These are phyloP conservation scores for Hypoxylon fuscum DNA, from an alignment of 495 filamentous ascomycete species.

Conservation along the genomic window DNA sequence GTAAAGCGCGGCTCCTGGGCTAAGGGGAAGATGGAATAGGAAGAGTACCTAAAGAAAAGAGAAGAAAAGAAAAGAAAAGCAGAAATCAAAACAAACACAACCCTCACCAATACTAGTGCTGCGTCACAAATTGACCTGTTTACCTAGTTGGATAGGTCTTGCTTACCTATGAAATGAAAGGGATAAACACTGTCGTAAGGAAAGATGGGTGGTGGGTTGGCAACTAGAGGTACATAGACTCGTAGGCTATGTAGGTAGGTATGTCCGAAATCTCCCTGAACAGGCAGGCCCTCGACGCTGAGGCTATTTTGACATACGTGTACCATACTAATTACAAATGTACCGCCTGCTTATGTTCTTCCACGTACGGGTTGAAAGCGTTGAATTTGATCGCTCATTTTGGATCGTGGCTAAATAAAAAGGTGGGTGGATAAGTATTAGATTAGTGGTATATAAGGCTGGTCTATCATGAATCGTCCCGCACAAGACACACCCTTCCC, in stretches of 20 bases:
- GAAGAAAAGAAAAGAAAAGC: background rate
- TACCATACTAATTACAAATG: too few species aligned
- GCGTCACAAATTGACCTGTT: background rate
- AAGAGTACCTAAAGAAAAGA: background rate
- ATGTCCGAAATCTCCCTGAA: background rate
- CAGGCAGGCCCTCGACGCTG: too few species aligned
- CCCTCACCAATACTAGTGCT: too few species aligned
- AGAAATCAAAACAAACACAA: background rate
- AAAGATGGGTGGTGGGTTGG: too few species aligned
- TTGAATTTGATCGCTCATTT: too few species aligned
- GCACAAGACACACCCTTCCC: slow-evolving; percentile 28
- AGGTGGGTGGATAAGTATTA: slow-evolving; percentile 35
- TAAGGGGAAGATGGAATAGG: slow-evolving; percentile 65
- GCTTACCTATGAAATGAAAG: too few species aligned
- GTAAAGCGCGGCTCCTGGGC: slow-evolving; percentile 74
- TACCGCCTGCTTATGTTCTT: too few species aligned
- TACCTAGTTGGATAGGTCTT: background rate
- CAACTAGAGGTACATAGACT: too few species aligned
- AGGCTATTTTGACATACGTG: too few species aligned
- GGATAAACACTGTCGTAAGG: too few species aligned
- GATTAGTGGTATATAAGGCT: slow-evolving; percentile 40
- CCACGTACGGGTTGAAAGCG: too few species aligned
- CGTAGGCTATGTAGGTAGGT: background rate
- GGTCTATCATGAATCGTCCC: slow-evolving; percentile 41
- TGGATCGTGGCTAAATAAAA: background rate